Evolutionary conservation across 768 basidiomycete genomes (phyloP), one percentile per base, ranked within the genome.

Genomic region (Suillus cothurnatus): DNA sequence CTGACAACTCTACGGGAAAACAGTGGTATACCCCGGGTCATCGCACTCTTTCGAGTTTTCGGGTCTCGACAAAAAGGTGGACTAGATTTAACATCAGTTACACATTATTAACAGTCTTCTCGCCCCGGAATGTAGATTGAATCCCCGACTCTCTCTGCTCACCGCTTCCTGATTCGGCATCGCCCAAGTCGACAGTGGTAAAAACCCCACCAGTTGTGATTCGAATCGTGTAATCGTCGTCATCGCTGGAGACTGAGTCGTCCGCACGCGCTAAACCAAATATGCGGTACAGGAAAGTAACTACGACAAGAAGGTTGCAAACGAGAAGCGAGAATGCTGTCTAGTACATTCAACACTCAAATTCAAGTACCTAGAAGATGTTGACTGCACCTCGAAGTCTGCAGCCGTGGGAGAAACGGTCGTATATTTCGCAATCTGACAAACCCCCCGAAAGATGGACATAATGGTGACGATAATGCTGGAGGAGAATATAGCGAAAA

Each of bases 401-500:
- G 36, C n/a, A 3, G 36, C 57, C 8, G 36, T 3, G 31, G 2
- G 2, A 38, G 23, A 9, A n/a, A 63, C 26, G 6, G 26, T 23
- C 5, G 0, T 7, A 11, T 60, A 59, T n/a, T 23, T 39, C 57
- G 15, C 15, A 17, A 61, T n/a, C 14, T 59, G 57, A 28, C 62
- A 63, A 15, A 61, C 1, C 5, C 55, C 36, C 19, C 62, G 62
- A 17, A 63, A 63, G 53, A 63, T 38, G 26, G 57, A 61, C 28
- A 41, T 38, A 5, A 61, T 9, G n/a, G 58, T 41, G n/a, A 41
- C 11, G 26, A 63, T 17, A 4, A 63, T 31, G 12, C 43, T 34
- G 15, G 63, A 64, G 17, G 61, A 43, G 61, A 64, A 64, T 28
- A 63, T 32, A 32, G 41, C 36, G 12, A 49, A 21, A 32, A 64